A percentile compares a stretch with the other conserved stretches of the same genome.
Evolutionary conservation across 2,329 filamentous ascomycete genomes (phyloP).

Genomic region (Dryadomyces quercivorus): DNA sequence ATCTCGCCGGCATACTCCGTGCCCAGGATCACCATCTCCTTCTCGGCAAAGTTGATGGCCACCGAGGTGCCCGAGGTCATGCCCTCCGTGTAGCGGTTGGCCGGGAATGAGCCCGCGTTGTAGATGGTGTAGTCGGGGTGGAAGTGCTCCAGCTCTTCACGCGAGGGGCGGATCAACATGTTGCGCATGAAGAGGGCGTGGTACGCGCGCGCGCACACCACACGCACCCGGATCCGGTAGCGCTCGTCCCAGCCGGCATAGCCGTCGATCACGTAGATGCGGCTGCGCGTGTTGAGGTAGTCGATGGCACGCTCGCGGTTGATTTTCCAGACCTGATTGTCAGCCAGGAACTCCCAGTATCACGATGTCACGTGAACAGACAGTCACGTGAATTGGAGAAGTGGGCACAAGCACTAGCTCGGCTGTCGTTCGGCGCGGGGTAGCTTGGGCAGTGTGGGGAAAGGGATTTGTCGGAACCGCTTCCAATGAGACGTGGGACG

Average conservation of each 20-base stretch:
- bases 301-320: conserved; percentile 98
- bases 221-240: conserved; percentile 93
- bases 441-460: conserved; percentile 5
- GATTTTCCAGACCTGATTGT: conserved; percentile 87
- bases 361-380: too few relatives aligned
- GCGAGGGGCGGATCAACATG: conserved; percentile 93
- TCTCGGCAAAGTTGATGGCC: conserved; percentile 96
- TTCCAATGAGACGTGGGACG: not conserved
- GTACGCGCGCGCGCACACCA: conserved; percentile 97
- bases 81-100: conserved; percentile 93
- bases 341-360: too few relatives aligned
- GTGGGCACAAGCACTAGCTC: conserved; percentile 6
- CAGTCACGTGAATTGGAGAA: not conserved
- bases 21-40: conserved; percentile 99
- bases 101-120: conserved; percentile 96
- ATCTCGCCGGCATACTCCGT: conserved; percentile 97
- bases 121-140: conserved; percentile 99
- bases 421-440: conserved; percentile 9
- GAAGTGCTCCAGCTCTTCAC: conserved; percentile 91
- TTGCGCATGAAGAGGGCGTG: conserved; percentile 99
- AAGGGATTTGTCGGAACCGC: conserved; percentile 10
- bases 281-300: conserved; percentile 97
- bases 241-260: conserved; percentile 98
- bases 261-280: conserved; percentile 97
- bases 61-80: conserved; percentile 99